Percentiles rank a stretch among this genome's conserved stretches.
Evolutionary conservation across 352 stramenopile genomes (phyloP).

Genomic region (Pythium rishiriense): DNA sequence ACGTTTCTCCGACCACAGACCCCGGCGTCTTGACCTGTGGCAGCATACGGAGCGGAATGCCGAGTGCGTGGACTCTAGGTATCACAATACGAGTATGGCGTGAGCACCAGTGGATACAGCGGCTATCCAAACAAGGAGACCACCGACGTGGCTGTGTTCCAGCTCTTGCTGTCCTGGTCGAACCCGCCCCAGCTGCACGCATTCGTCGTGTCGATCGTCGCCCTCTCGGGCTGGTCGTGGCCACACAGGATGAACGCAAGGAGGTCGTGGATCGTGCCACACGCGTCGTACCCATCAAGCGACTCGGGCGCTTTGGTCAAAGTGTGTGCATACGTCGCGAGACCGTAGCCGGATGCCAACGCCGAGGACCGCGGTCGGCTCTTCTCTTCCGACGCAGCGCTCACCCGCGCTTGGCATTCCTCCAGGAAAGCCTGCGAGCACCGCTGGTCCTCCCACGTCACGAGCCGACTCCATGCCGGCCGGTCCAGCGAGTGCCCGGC

Average conservation of each 20-base stretch:
- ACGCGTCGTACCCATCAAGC: slow-evolving; percentile 60
- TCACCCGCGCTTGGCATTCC: slow-evolving; percentile 19
- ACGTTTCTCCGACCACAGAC: slow-evolving; percentile 44
- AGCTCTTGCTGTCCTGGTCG: slow-evolving; percentile 40
- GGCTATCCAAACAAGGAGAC: too few relatives aligned
- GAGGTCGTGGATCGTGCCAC: slow-evolving; percentile 81
- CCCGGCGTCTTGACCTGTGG: slow-evolving; percentile 56
- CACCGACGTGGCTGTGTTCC: slow-evolving; percentile 38
- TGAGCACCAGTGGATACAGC: too few relatives aligned
- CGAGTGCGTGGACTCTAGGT: slow-evolving; percentile 55
- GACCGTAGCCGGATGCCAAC: slow-evolving; percentile 62
- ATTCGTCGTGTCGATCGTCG: slow-evolving; percentile 73
- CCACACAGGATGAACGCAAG: slow-evolving; percentile 75
- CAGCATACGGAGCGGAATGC: slow-evolving; percentile 62
- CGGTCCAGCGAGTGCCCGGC: slow-evolving; percentile 10
- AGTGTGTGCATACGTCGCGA: slow-evolving; percentile 68
- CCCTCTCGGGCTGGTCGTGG: slow-evolving; percentile 34
- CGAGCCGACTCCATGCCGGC: slow-evolving; percentile 52
- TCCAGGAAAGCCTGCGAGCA: slow-evolving; percentile 61
- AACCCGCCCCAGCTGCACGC: slow-evolving; percentile 78
- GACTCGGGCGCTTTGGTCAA: slow-evolving; percentile 34
- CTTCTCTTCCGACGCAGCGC: background rate
- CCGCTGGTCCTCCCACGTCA: slow-evolving; percentile 83
- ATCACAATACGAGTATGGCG: too few relatives aligned
- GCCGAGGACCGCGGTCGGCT: slow-evolving; percentile 29